A percentile compares a stretch with the other conserved stretches of the same genome.
Conservation (phyloP, 257 asterid species). For the Solanum piurae region DNA sequence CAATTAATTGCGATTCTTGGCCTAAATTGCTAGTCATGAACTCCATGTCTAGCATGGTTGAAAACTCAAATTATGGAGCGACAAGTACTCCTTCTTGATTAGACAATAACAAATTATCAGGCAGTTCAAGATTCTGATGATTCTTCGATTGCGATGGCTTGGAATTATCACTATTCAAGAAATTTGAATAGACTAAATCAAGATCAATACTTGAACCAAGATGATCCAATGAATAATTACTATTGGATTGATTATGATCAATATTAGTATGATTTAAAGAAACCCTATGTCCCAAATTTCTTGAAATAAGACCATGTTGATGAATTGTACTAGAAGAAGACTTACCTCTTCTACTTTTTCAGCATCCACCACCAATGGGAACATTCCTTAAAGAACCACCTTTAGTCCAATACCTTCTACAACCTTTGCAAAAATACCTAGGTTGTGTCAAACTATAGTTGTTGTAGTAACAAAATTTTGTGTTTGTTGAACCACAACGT, state of each 20-base stretch:
- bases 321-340: background rate
- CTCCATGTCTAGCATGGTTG: background rate
- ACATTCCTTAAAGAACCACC: slow-evolving; percentile 80
- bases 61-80: slow-evolving; percentile 10
- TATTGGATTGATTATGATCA: background rate
- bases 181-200: slow-evolving; percentile 54
- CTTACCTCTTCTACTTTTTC: slow-evolving; percentile 9
- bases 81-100: background rate
- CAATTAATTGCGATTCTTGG: slow-evolving; percentile 6
- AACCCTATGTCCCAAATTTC: background rate
- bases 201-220: slow-evolving; percentile 38
- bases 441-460: slow-evolving; percentile 80
- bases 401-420: slow-evolving; percentile 77
- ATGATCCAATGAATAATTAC: background rate
- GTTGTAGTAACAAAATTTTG: slow-evolving; percentile 81
- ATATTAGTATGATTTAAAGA: background rate
- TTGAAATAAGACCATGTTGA: background rate
- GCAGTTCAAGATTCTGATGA: background rate
- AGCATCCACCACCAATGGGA: slow-evolving; percentile 72
- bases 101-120: background rate
- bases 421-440: slow-evolving; percentile 66
- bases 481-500: slow-evolving; percentile 67
- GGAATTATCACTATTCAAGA: slow-evolving; percentile 21
- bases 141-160: slow-evolving; percentile 3
- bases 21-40: background rate